Conservation (phyloP, 163 green algal species). For the Scenedesmus sp. region DNA sequence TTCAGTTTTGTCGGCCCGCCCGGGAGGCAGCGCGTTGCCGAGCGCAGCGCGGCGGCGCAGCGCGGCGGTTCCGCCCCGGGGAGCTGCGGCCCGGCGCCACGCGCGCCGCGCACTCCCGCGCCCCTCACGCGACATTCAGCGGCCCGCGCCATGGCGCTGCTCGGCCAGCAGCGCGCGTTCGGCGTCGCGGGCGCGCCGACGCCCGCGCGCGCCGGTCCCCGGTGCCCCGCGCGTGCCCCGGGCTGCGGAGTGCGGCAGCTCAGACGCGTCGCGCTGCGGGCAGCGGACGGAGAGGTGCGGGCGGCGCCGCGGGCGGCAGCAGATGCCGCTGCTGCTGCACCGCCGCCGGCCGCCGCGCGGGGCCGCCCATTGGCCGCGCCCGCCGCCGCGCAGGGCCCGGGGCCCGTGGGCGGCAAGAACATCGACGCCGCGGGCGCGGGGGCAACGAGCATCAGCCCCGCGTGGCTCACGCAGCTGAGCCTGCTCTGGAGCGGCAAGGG, state of each 20-base stretch:
- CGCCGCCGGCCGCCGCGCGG: background rate
- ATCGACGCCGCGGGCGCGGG: constrained; percentile 87
- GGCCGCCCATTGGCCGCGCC: constrained; percentile 3
- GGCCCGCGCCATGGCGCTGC: background rate
- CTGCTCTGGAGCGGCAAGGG: constrained; percentile 91
- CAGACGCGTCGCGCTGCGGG: background rate
- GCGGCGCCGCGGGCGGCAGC: background rate
- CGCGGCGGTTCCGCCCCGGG: no score
- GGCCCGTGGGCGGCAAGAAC: constrained; percentile 11
- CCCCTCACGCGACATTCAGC: no score
- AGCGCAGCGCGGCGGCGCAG: no score
- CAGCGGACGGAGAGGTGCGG: background rate
- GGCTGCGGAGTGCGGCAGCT: background rate
- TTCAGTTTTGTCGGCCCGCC: no score
- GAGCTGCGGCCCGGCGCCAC: no score
- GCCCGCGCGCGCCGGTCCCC: background rate
- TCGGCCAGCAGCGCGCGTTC: no score
- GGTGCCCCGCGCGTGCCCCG: background rate
- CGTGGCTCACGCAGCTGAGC: constrained; percentile 93
- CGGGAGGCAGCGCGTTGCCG: no score
- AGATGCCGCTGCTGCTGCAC: background rate
- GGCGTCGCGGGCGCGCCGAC: background rate
- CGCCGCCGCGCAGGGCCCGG: background rate
- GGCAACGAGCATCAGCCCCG: constrained; percentile 77
- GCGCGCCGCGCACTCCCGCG: no score